Base-by-base conservation (phyloP, 108 stramenopile genomes). In the Seminavis robusta region DNA sequence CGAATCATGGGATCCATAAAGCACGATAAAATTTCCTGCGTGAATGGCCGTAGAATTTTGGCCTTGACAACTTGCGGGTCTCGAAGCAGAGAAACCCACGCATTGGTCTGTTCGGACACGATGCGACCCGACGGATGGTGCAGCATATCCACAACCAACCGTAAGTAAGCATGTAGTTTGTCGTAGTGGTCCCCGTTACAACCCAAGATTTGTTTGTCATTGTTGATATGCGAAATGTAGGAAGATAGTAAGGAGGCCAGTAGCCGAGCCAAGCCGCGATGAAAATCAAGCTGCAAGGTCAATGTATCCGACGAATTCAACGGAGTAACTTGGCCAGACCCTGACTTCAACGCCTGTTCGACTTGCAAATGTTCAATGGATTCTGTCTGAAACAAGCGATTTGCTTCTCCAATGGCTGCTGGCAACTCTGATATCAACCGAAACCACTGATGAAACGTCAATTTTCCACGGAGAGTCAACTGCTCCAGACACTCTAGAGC, bases 51-150 rank as follows among this genome's bases (percentile, higher is more conserved):
- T 37, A 92, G 56, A 15, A 90, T 45, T 16, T 39, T 28, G 5
- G 76, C 67, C 52, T 63, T 76, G 13, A 61, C 44, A 33, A 88
- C 73, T 58, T 84, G 85, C 3, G 93, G 93, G 74, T 94, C 93
- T 24, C 89, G 61, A 6, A 88, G 61, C 29, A 94, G 56, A 0
- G 50, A 58, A 31, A 82, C 59, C 93, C 93, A 94, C 20, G 74
- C 69, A 56, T 73, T 80, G 47, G 86, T 76, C 56, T 91, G 89
- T 43, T 83, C 84, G 0, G 77, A 69, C 23, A 71, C 70, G n/a
- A 94, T 70, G 31, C 73, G 59, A 24, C 83, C 85, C 0, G 86
- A 89, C 33, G 83, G 86, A 60, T 94, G 93, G 17, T 63, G 60
- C 21, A 89, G 56, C 72, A 94, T 80, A 46, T 89, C 88, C 3